These are phyloP conservation scores for Hebeloma cylindrosporum DNA, from an alignment of 768 basidiomycete species.

Conservation along the genomic window DNA sequence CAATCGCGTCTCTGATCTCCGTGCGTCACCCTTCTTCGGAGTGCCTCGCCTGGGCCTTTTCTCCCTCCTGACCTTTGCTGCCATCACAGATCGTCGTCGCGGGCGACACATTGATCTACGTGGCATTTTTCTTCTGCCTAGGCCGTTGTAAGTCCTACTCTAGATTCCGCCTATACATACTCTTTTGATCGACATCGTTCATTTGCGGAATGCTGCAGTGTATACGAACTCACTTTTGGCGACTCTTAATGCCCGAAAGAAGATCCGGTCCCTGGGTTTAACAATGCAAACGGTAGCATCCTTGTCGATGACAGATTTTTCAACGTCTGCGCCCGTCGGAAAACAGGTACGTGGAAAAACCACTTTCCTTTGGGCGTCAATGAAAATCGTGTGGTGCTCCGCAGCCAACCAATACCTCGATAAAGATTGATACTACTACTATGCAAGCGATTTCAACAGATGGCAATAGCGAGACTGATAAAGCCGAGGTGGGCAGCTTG, in stretches of 20 bases:
- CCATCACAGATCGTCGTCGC: conserved; percentile 54
- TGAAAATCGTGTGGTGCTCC: not conserved
- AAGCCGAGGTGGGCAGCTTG: no score
- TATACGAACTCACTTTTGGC: conserved; percentile 64
- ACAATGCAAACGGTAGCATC: no score
- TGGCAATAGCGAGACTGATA: not conserved
- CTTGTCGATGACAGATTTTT: no score
- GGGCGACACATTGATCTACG: conserved; percentile 52
- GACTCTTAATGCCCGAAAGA: conserved; percentile 55
- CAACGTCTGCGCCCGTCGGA: no score
- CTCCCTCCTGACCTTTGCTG: not conserved
- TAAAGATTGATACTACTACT: conserved; percentile 54
- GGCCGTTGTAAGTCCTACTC: conserved; percentile 55
- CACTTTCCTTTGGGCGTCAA: not conserved
- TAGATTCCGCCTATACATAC: not conserved
- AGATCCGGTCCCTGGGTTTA: no score
- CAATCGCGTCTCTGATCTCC: conserved; percentile 53
- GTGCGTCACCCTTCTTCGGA: conserved; percentile 32
- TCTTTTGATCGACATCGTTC: not conserved
- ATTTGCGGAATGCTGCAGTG: conserved; percentile 31
- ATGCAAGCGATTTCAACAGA: not conserved
- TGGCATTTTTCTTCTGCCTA: conserved; percentile 59
- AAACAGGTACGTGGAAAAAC: no score
- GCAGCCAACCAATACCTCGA: conserved; percentile 48
- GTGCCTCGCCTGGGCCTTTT: conserved; percentile 3